phyloP scores from a whole-genome alignment of 768 basidiomycete species.

The Tubosaeta sp. region DNA sequence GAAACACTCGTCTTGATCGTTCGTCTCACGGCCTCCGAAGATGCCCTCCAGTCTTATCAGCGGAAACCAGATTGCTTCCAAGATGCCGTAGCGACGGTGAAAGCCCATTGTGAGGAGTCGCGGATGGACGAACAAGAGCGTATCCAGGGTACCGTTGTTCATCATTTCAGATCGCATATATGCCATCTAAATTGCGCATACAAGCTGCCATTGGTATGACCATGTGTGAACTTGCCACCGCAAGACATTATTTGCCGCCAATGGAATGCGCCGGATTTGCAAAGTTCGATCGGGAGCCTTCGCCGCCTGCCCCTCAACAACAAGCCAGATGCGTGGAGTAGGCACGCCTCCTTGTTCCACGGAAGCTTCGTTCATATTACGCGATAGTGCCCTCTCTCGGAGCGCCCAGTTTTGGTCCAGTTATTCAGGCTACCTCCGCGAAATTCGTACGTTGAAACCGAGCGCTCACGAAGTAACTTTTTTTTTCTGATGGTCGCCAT shows the following conservation, averaged over 20 bases:
- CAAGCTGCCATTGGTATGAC: conserved; percentile 76
- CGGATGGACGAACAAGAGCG: conserved; percentile 59
- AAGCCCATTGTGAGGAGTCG: conserved; percentile 47
- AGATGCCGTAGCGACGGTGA: conserved; percentile 45
- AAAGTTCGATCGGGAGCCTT: neutral
- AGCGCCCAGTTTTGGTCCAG: conserved; percentile 85
- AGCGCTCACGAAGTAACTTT: neutral
- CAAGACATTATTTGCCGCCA: conserved; percentile 60
- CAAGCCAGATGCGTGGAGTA: conserved; percentile 55
- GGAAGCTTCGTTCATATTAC: conserved; percentile 2
- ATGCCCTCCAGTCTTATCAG: conserved; percentile 39
- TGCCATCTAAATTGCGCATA: conserved; percentile 20
- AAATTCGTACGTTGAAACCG: conserved; percentile 55
- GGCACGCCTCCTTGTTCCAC: conserved; percentile 8
- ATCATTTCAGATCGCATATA: neutral
- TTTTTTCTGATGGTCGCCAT: conserved; percentile 20
- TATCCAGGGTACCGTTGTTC: conserved; percentile 45
- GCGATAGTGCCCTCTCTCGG: conserved; percentile 59
- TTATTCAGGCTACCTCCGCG: conserved; percentile 78
- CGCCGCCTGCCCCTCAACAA: conserved; percentile 10
- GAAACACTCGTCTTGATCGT: conserved; percentile 3
- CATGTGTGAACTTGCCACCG: conserved; percentile 74
- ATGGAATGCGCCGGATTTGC: conserved; percentile 50
- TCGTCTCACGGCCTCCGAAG: conserved; percentile 27
- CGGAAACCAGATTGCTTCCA: conserved; percentile 63